Evolutionary conservation across 1,139 yeast species (phyloP).

Genomic region (Geotrichum reessii): DNA sequence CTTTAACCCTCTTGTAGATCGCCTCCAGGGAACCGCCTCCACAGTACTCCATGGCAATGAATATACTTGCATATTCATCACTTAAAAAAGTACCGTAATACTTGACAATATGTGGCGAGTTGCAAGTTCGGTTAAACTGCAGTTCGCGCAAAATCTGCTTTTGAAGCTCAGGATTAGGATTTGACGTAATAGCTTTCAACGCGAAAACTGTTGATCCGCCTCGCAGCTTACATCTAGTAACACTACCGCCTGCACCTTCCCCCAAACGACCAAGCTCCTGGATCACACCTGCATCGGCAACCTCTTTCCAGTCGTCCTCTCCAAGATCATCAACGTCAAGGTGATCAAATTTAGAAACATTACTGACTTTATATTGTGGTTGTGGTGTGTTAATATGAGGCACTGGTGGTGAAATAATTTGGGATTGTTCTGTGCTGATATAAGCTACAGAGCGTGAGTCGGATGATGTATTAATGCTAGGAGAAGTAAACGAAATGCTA

Average conservation of each 20-base stretch:
- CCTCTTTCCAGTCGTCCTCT: constrained; percentile 70
- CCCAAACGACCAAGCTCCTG: constrained; percentile 67
- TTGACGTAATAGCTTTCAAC: constrained; percentile 68
- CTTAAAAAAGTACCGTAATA: constrained; percentile 89
- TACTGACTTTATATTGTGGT: background rate
- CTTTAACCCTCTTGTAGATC: constrained; percentile 61
- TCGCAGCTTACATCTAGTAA: constrained; percentile 62
- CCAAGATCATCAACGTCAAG: constrained; percentile 53
- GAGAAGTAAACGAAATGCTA: background rate
- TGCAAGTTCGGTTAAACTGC: constrained; percentile 77
- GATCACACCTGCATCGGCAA: constrained; percentile 55
- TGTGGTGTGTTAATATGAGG: background rate
- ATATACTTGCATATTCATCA: constrained; percentile 68
- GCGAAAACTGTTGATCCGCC: constrained; percentile 65
- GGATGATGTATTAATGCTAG: constrained; percentile 2
- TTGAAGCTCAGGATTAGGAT: constrained; percentile 75
- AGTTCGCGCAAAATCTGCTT: constrained; percentile 83
- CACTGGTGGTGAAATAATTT: constrained; percentile 3
- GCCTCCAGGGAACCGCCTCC: constrained; percentile 90
- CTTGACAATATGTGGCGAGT: constrained; percentile 77
- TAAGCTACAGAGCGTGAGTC: constrained; percentile 11
- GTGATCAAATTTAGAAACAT: background rate
- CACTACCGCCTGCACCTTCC: constrained; percentile 94
- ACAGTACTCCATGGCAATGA: constrained; percentile 95
- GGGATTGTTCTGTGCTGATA: constrained; percentile 12